Conservation (phyloP, 441 rosid genomes). For the Gossypium schwendimanii region DNA sequence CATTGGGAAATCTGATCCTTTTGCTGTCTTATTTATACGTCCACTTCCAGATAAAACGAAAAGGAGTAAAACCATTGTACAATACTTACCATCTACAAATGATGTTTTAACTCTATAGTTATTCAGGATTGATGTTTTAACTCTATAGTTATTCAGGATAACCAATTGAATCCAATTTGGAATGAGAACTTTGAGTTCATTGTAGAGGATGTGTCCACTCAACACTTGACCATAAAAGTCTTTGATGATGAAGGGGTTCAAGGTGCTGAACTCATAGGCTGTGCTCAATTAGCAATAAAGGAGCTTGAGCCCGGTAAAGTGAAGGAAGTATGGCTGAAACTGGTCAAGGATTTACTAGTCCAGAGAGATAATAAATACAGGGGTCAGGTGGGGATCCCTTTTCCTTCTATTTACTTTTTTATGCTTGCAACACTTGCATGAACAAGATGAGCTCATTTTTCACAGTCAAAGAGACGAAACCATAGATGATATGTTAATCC, state of each 20-base stretch:
- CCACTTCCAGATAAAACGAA: slow-evolving; percentile 67
- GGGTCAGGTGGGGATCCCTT: slow-evolving; percentile 55
- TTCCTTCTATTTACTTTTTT: neutral
- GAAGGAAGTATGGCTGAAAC: slow-evolving; percentile 75
- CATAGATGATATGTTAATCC: neutral
- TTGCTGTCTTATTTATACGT: slow-evolving; percentile 61
- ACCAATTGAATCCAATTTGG: slow-evolving; percentile 86
- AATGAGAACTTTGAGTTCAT: slow-evolving; percentile 83
- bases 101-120: neutral
- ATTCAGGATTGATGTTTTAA: slow-evolving; percentile 7
- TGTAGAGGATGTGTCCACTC: slow-evolving; percentile 78
- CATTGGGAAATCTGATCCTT: slow-evolving; percentile 96
- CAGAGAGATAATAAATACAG: slow-evolving; percentile 87
- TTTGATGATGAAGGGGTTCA: slow-evolving; percentile 87
- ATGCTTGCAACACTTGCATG: neutral
- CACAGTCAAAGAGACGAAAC: neutral
- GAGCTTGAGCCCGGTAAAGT: slow-evolving; percentile 87
- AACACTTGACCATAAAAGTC: slow-evolving; percentile 66
- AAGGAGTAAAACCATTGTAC: slow-evolving; percentile 78
- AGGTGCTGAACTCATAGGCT: slow-evolving; percentile 73
- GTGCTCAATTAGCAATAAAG: slow-evolving; percentile 55
- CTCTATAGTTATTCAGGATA: slow-evolving; percentile 38
- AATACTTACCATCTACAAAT: slow-evolving; percentile 13
- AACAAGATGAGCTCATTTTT: neutral
- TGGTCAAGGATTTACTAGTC: slow-evolving; percentile 80